Base-by-base conservation (phyloP, 2,329 filamentous ascomycete species). In the Fusarium sp. region DNA sequence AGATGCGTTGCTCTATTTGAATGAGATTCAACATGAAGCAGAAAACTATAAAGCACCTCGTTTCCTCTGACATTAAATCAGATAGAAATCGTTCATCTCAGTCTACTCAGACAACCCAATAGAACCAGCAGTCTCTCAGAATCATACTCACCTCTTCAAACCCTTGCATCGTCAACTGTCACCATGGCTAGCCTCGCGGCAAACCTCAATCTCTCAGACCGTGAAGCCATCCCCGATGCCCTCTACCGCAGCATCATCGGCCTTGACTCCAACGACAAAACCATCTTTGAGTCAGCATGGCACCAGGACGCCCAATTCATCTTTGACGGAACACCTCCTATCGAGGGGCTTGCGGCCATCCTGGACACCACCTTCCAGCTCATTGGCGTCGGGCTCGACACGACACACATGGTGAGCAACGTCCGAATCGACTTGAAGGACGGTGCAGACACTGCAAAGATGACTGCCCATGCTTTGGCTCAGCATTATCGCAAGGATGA, bases 241-340 rank as follows among this genome's bases (percentile, higher is more conserved):
- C 66, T 68, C 25, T 68, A 68, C 54, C 66, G 61, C 20, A 65
- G 60, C 61, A 68, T 68, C 16, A n/a, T 54, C 5, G 66, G 66
- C 2, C 61, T 68, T 30, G 66, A 68, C 27, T n/a, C 66, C 50
- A 54, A 37, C 7, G 61, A 68, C 54, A n/a, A 65, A 14, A 25
- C 23, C 11, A 65, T 37, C 25, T 64, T 68, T 30, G 23, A 54
- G 23, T 68, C 66, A 16, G 66, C 66, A n/a, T 68, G 66, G 66
- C 66, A 68, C 23, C 63, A 64, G 23, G 66, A 68, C 34, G 66
- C 66, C 16, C 10, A 16, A 10, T 68, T 68, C n/a, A 16, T 65
- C 35, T 68, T 52, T 48, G 66, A 68, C 8, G 61, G 61, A 18
- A 37, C 11, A 7, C 39, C 52, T 16, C 41, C 60, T 3, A 25